These are phyloP conservation scores for Suhomyces maxii DNA, from an alignment of 1,139 yeast species.

Conservation along the genomic window DNA sequence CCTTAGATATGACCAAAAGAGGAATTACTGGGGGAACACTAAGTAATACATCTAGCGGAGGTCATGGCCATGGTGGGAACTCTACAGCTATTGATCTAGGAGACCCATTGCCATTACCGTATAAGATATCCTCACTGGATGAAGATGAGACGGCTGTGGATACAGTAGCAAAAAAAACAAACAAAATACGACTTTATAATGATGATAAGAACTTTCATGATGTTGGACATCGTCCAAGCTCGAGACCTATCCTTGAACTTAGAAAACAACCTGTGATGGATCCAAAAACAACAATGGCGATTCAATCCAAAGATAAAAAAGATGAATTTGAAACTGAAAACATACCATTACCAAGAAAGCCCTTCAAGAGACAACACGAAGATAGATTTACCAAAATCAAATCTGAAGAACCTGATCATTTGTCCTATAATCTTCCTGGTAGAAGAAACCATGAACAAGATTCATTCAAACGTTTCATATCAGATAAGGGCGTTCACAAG, in stretches of 20 bases:
- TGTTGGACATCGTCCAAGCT: background rate
- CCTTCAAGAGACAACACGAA: background rate
- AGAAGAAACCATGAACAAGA: background rate
- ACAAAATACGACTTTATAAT: conserved; percentile 6
- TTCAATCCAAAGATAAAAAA: no score
- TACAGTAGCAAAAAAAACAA: conserved; percentile 9
- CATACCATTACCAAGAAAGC: background rate
- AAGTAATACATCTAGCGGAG: background rate
- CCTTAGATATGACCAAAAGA: conserved; percentile 6
- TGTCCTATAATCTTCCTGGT: background rate
- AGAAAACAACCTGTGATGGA: background rate
- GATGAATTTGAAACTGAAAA: background rate
- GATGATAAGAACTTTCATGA: conserved; percentile 1
- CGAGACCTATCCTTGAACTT: conserved; percentile 6
- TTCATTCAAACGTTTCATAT: background rate
- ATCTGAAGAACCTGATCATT: background rate
- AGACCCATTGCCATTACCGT: conserved; percentile 41
- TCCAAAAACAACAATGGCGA: background rate
- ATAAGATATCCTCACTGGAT: conserved; percentile 18
- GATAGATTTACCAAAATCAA: background rate
- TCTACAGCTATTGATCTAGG: conserved; percentile 21
- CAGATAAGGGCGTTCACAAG: background rate
- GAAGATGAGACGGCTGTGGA: conserved; percentile 22
- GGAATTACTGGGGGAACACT: conserved; percentile 4
- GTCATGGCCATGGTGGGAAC: background rate